Evolutionary conservation across 2,329 filamentous ascomycete genomes (phyloP), one percentile per base, ranked within the genome.

Genomic region (Orbilia brochopaga): DNA sequence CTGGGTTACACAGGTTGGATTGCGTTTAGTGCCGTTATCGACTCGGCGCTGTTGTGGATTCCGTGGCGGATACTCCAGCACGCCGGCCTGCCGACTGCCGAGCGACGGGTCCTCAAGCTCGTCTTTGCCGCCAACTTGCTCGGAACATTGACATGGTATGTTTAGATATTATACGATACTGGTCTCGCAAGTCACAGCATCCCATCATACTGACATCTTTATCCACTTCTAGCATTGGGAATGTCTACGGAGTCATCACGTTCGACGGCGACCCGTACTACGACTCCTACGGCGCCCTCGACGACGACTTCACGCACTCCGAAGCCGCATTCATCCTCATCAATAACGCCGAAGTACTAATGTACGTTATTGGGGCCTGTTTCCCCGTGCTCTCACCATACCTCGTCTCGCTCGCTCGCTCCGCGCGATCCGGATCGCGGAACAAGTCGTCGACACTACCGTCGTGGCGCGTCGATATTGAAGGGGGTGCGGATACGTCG

Each of bases 381-480:
- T 66, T 73, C 24, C 67, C 67, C 8, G 67, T 73, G 5, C 44
- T 66, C 30, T 73, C 67, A n/a, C 67, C 67, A 21, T 73, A 73
- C 51, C 57, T 66, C 17, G 66, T 70, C 13, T 70, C 66, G 7
- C 40, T 73, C 24, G 67, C 67, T 19, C 48, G 61, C 35, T 73
- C 67, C 23, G 27, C 27, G 27, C 58, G 60, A 27, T 40, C 44
- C 23, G 56, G 61, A 44, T 66, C 67, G 48, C 48, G 61, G 19
- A 54, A 42, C 8, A 66, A 66, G 57, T 66, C 66, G 27, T 55
- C 54, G 44, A 70, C 66, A 1, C 40, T 70, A 24, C 66, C 66
- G n/a, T 70, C 66, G 1, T 70, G 66, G 66, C 17, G 66, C 8
- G 51, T 65, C 24, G 65, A 54, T 10, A 55, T 55, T 3, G 52